Conservation (phyloP, 345 rosid species). For the Pugionium cornutum region DNA sequence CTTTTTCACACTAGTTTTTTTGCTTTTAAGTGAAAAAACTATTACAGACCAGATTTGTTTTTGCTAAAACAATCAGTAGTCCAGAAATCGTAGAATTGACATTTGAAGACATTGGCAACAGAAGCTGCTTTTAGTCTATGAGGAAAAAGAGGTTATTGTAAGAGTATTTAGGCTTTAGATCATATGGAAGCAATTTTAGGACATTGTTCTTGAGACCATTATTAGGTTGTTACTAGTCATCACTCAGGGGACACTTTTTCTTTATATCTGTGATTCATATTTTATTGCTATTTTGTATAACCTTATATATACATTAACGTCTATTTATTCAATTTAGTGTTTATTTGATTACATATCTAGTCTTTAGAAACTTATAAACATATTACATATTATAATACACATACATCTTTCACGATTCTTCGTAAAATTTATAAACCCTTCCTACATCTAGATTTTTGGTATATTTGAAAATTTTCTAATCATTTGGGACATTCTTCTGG, state of each 20-base stretch:
- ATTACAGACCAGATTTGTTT: not conserved
- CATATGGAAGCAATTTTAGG: conserved; percentile 34
- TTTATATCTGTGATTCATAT: conserved; percentile 19
- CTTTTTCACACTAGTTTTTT: no score
- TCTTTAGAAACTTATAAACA: no score
- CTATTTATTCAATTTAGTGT: conserved; percentile 4
- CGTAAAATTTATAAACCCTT: no score
- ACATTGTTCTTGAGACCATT: conserved; percentile 25
- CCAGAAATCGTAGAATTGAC: conserved; percentile 4
- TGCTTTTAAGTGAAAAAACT: no score
- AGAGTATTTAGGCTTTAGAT: conserved; percentile 36
- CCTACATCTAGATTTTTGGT: no score
- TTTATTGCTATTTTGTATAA: conserved; percentile 19
- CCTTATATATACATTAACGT: conserved; percentile 4
- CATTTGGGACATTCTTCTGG: no score
- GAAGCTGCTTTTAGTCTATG: conserved; percentile 4
- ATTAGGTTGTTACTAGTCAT: conserved; percentile 20
- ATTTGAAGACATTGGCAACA: conserved; percentile 22
- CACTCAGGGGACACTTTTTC: not conserved
- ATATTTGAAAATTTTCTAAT: no score
- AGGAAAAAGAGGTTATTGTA: conserved; percentile 13
- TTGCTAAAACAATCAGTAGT: conserved; percentile 19
- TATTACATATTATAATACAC: no score
- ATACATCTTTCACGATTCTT: no score
- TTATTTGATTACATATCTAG: not conserved